Evolutionary conservation across 148 eudicot species (phyloP).

Genomic region (Rhododendron williamsianum): DNA sequence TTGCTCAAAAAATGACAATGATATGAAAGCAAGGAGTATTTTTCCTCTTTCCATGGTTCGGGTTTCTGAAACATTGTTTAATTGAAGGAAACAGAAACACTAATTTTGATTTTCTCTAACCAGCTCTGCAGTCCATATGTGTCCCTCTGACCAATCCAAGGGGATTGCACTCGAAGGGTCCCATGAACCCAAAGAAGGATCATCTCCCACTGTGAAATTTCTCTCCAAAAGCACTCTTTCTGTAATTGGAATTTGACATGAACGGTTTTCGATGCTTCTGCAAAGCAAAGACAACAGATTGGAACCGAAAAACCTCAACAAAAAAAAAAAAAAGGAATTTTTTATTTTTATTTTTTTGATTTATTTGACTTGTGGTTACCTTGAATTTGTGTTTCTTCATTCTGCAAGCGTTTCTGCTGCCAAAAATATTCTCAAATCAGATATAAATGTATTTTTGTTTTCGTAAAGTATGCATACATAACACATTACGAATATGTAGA

Average conservation of each 20-base stretch:
- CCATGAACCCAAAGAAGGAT: constrained; percentile 53
- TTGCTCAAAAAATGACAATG: neutral
- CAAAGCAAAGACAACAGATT: constrained; percentile 1
- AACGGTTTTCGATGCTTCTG: constrained; percentile 34
- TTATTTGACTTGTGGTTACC: neutral
- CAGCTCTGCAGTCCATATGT: constrained; percentile 51
- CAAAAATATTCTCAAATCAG: neutral
- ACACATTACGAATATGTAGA: neutral
- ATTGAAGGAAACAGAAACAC: neutral
- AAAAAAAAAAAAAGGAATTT: no score
- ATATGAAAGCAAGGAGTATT: neutral
- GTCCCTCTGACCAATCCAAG: constrained; percentile 58
- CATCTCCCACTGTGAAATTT: constrained; percentile 49
- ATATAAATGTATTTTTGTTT: neutral
- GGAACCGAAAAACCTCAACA: neutral
- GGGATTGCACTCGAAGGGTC: constrained; percentile 46
- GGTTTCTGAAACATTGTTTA: neutral
- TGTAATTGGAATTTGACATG: constrained; percentile 42
- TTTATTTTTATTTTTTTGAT: neutral
- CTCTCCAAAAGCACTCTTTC: constrained; percentile 53
- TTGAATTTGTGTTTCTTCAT: constrained; percentile 14
- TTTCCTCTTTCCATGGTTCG: neutral
- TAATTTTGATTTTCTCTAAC: constrained; percentile 25
- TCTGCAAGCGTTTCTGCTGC: constrained; percentile 13
- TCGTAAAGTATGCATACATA: neutral